Evolutionary conservation across 495 filamentous ascomycete species (phyloP), one percentile per base, ranked within the genome.

Genomic region (Aspergillus coremiiformis): DNA sequence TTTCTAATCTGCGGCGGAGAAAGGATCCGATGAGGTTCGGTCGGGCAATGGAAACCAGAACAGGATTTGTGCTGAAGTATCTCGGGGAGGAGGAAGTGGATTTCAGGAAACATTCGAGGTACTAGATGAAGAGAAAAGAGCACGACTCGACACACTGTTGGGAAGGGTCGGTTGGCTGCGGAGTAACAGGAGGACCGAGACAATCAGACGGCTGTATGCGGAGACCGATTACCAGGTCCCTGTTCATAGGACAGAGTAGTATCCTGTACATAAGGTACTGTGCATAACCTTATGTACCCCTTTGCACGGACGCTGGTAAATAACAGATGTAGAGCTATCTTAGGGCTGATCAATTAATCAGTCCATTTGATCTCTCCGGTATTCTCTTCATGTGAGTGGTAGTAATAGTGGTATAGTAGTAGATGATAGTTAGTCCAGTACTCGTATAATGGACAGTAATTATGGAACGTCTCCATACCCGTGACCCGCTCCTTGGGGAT

Each of bases 101-200:
- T 41, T 35, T 12, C 12, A 21, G 10, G 47, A 8, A 11, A 15
- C 23, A 32, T 43, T 53, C 21, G 51, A 48, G 49, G 39, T 22
- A 39, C 39, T 51, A 47, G 39, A 12, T 22, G 30, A 29, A 43
- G 24, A 26, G 33, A 44, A 44, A n/a, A 52, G 20, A 42, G 27
- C 27, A 47, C 44, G n/a, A 17, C n/a, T 19, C 27, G 7, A 29
- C n/a, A n/a, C n/a, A n/a, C 24, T 5, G 21, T 43, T 30, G 8
- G n/a, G 44, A 39, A 30, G 39, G 39, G 32, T 56, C 68, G 68
- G 66, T 67, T 71, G 65, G 56, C 61, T 65, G 66, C 68, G 68
- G 68, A 54, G 62, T 26, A 27, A 26, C 41, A 39, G 45, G 14
- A 29, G 42, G 21, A 30, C 51, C 51, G 51, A 53, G 51, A 44